Evolutionary conservation across 257 asterid genomes (phyloP).

Genomic region (Nicotiana noctiflora): DNA sequence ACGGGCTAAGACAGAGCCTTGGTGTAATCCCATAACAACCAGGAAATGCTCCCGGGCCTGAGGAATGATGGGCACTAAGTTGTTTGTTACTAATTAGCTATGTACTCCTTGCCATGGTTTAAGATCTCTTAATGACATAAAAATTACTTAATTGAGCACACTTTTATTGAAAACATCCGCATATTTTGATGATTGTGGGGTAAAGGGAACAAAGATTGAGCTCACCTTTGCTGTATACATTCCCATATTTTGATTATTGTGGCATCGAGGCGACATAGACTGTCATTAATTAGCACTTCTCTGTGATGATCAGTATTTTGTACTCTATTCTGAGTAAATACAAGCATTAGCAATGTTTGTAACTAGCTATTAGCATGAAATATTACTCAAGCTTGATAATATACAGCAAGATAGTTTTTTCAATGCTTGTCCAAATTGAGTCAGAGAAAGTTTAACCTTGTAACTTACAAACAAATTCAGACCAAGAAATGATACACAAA

Average conservation of each 20-base stretch:
- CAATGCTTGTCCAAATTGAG: conserved; percentile 24
- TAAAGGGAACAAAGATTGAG: not conserved
- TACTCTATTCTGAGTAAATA: not conserved
- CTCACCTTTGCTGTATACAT: not conserved
- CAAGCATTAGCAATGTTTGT: conserved; percentile 3
- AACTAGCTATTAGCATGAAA: not conserved
- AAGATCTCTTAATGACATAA: not conserved
- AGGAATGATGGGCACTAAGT: not conserved
- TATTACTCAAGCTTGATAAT: conserved; percentile 13
- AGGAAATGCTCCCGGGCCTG: too few relatives aligned
- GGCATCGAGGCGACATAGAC: not conserved
- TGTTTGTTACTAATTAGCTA: not conserved
- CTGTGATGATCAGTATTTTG: not conserved
- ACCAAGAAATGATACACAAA: conserved; percentile 19
- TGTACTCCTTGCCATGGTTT: not conserved
- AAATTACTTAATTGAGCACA: not conserved
- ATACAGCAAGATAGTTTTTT: conserved; percentile 36
- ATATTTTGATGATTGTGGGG: too few relatives aligned
- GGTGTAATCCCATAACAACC: too few relatives aligned
- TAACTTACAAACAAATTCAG: conserved; percentile 40
- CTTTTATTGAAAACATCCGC: not conserved
- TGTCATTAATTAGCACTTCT: not conserved
- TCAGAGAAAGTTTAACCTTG: conserved; percentile 28
- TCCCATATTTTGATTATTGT: not conserved
- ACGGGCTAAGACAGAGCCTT: too few relatives aligned